A percentile compares a stretch with the other conserved stretches of the same genome.
Conservation (phyloP, 139 green algal species). For the Nannochloris sp. region DNA sequence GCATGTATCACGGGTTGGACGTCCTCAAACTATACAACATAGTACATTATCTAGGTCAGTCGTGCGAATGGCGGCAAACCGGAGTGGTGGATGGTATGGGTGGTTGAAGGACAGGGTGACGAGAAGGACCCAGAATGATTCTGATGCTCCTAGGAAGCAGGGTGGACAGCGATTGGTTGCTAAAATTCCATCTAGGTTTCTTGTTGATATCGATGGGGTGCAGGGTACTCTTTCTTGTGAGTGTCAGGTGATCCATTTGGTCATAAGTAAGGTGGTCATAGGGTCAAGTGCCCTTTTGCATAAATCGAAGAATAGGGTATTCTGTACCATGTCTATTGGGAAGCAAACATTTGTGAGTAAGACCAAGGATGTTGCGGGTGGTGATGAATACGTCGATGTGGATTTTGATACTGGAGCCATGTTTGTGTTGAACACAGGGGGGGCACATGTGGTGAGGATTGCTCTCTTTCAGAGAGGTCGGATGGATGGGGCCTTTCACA, state of each 20-base stretch:
- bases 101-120: too few relatives aligned
- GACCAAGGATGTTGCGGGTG: too few relatives aligned
- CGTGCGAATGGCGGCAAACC: too few relatives aligned
- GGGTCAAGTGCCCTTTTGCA: background rate
- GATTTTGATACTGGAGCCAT: slow-evolving; percentile 5
- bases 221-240: background rate
- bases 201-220: background rate
- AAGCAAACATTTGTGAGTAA: slow-evolving; percentile 3
- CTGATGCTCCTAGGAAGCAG: too few relatives aligned
- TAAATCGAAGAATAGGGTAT: background rate
- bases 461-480: slow-evolving; percentile 18
- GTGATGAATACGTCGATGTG: background rate
- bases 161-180: background rate
- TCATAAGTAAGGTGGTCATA: too few relatives aligned
- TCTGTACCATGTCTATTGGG: slow-evolving; percentile 12
- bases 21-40: too few relatives aligned
- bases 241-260: too few relatives aligned
- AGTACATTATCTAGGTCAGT: too few relatives aligned
- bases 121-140: too few relatives aligned
- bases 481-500: slow-evolving; percentile 17
- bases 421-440: slow-evolving; percentile 28
- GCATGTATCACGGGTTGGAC: too few relatives aligned
- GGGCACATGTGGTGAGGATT: slow-evolving; percentile 22
- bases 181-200: background rate
- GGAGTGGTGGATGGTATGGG: too few relatives aligned